Evolutionary conservation across 2,329 filamentous ascomycete species (phyloP).

Genomic region (Ophiostoma angusticollis): DNA sequence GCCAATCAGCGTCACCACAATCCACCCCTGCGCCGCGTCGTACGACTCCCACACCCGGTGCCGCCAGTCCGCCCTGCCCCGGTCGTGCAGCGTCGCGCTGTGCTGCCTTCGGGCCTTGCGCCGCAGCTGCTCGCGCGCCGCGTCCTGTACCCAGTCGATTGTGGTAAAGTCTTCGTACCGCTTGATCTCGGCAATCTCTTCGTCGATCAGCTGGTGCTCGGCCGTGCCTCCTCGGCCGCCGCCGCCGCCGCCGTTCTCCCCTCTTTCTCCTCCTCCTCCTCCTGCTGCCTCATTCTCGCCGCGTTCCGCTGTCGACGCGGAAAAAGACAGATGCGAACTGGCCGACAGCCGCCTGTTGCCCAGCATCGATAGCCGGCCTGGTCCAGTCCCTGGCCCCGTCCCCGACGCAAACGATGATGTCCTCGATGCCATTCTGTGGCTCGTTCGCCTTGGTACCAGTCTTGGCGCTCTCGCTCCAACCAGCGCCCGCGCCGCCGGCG

Average conservation of each 20-base stretch:
- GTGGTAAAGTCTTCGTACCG: slow-evolving; percentile 98
- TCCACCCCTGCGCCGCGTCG: slow-evolving; percentile 94
- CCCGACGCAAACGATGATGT: too few species aligned
- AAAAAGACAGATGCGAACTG: slow-evolving; percentile 53
- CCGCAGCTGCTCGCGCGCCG: slow-evolving; percentile 74
- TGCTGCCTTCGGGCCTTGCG: slow-evolving; percentile 63
- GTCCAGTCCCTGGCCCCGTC: too few species aligned
- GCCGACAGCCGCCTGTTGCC: slow-evolving; percentile 39
- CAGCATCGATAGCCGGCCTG: too few species aligned
- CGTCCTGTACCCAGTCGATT: slow-evolving; percentile 98
- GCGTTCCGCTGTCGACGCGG: slow-evolving; percentile 45
- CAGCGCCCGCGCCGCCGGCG: too few species aligned
- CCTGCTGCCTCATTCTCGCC: slow-evolving; percentile 35
- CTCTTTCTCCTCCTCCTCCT: slow-evolving; percentile 35
- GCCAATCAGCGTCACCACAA: slow-evolving; percentile 88
- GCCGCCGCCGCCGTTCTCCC: slow-evolving; percentile 31
- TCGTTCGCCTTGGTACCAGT: too few species aligned
- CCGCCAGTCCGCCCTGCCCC: slow-evolving; percentile 59
- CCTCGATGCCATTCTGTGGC: too few species aligned
- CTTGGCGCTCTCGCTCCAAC: too few species aligned
- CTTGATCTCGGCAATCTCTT: slow-evolving; percentile 96
- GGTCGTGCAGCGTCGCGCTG: slow-evolving; percentile 58
- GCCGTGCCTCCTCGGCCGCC: too few species aligned
- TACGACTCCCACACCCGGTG: slow-evolving; percentile 74
- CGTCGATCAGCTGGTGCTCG: slow-evolving; percentile 62